Base-by-base conservation (phyloP, 768 basidiomycete genomes). In the Pulveroboletus frians region DNA sequence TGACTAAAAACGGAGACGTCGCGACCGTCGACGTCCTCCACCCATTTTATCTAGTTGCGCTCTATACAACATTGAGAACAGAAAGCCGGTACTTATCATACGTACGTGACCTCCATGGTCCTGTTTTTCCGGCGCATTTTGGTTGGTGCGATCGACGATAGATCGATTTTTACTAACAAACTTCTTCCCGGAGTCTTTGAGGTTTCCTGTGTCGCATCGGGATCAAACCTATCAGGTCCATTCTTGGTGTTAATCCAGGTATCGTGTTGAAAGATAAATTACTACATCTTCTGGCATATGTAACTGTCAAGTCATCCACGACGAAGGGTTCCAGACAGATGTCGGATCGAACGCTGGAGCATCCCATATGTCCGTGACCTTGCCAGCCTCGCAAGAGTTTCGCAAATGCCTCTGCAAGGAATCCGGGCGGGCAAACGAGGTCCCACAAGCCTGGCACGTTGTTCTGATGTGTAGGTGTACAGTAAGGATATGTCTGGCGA, bases 131-230 rank as follows among this genome's bases (percentile, higher is more conserved):
- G 97, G 65, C 79, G 90, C 29, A 73, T 92, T 26, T 66, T 97
- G 55, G 71, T 97, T 35, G 92, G 95, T 58, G 77, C 81, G 3
- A 87, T 90, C 5, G 83, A 94, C 49, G 67, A 74, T 21, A 60
- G 61, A 27, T 65, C 64, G 13, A 56, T 72, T 13, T 65, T 70
- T 5, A 23, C 23, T 15, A 3, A 64, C 7, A 54, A 66, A 8
- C 85, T 87, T 4, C 72, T 97, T 11, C 92, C 95, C 0, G 85
- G 96, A 54, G 82, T 97, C 50, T 97, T 88, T 59, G 95, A 97
- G 95, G 97, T 10, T 98, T 97, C 0, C 74, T 97, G n/a, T 80
- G 92, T 61, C 87, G 95, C 31, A 74, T 95, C 39, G 92, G 92
- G 1, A 69, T 87, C 59, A 70, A 80, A 50, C 84, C 84, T 41